Percentiles rank a stretch among this genome's conserved stretches.
Conservation (phyloP, 805 yeast species). For the Cyberlindnera japonica region DNA sequence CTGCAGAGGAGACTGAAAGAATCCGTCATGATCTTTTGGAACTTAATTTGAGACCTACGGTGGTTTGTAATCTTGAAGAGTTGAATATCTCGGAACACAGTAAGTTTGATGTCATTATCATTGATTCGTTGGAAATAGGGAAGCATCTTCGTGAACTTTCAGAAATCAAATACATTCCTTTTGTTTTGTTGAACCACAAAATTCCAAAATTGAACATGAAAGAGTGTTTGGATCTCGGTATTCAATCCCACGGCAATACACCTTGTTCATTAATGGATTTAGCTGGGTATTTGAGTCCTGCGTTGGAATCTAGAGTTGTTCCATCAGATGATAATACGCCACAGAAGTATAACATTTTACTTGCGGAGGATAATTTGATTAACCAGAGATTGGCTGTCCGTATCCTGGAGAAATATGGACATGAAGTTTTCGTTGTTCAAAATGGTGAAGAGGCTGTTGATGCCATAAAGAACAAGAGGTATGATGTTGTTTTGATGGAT, state of each 20-base stretch:
- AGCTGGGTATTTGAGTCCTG: constrained; percentile 81
- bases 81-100: constrained; percentile 50
- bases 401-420: constrained; percentile 82
- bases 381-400: constrained; percentile 85
- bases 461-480: constrained; percentile 60
- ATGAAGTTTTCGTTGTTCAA: constrained; percentile 76
- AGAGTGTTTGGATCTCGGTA: constrained; percentile 79
- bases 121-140: constrained; percentile 76
- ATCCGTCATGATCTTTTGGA: constrained; percentile 48
- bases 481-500: constrained; percentile 85
- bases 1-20: constrained; percentile 44
- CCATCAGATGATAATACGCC: constrained; percentile 79
- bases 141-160: constrained; percentile 62
- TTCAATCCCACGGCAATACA: constrained; percentile 83
- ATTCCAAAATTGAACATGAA: constrained; percentile 77
- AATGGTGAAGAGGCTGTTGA: constrained; percentile 80
- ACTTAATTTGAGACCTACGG: constrained; percentile 59
- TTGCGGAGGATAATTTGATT: constrained; percentile 85
- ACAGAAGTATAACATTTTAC: constrained; percentile 63
- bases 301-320: constrained; percentile 76
- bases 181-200: constrained; percentile 72
- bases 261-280: constrained; percentile 81
- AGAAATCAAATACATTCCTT: constrained; percentile 80
- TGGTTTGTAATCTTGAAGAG: constrained; percentile 53
- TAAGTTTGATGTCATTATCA: constrained; percentile 75